Conservation (phyloP, 1,284 basidiomycete genomes). For the Volvariella volvacea region DNA sequence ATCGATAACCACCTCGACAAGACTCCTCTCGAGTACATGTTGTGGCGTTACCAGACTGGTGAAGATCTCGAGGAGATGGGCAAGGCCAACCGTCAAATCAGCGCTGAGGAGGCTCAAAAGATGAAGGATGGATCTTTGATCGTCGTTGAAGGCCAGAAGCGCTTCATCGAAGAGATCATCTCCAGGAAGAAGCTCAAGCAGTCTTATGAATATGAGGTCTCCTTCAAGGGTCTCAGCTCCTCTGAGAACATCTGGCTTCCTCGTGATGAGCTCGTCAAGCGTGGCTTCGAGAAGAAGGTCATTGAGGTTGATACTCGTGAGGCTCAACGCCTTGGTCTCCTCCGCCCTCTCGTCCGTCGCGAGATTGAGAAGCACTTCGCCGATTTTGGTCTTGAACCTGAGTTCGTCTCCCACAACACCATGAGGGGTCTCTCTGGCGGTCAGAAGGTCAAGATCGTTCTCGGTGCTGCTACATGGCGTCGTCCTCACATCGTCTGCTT, state of each 20-base stretch:
- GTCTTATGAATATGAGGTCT: constrained; percentile 96
- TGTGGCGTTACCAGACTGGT: constrained; percentile 99
- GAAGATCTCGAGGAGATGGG: constrained; percentile 95
- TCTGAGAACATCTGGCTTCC: constrained; percentile 97
- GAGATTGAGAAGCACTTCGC: constrained; percentile 98
- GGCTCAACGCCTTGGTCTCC: constrained; percentile 92
- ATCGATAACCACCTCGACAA: constrained; percentile 98
- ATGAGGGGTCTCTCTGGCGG: constrained; percentile 98
- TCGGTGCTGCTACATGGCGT: constrained; percentile 97
- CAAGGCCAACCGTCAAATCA: constrained; percentile 86
- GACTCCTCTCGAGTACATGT: constrained; percentile 97
- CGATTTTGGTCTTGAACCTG: constrained; percentile 93
- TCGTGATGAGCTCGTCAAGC: constrained; percentile 94
- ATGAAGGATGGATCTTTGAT: constrained; percentile 93
- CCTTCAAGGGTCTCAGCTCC: constrained; percentile 88
- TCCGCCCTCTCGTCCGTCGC: constrained; percentile 93
- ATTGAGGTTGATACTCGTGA: constrained; percentile 96
- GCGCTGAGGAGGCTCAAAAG: constrained; percentile 87
- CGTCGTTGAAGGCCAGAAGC: constrained; percentile 91
- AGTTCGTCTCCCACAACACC: constrained; percentile 95
- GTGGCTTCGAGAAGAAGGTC: constrained; percentile 99
- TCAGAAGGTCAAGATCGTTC: constrained; percentile 99
- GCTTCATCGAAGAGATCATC: constrained; percentile 88
- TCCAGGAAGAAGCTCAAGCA: constrained; percentile 97
- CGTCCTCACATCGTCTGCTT: constrained; percentile 96